Base-by-base conservation (phyloP, 1,284 basidiomycete species). In the Sanghuangporus weigelae region DNA sequence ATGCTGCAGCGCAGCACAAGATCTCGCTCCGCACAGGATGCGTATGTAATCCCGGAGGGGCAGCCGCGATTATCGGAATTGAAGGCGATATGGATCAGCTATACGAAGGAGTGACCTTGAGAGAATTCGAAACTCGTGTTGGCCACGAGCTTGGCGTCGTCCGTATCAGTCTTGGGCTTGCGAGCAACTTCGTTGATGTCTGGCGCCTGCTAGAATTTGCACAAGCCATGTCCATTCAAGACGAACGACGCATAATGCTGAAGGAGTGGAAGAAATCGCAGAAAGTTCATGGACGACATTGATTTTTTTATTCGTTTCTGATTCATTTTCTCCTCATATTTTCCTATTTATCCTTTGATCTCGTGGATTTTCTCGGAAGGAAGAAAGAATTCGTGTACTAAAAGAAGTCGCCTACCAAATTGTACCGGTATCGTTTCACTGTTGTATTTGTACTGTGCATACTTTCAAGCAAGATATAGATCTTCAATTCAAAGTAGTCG, bases 41-140 rank as follows among this genome's bases (percentile, higher is more conserved):
- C 71, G 87, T 93, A 81, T 93, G 92, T 70, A 93, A 93, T 67
- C 89, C 91, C 4, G 91, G 91, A 7, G 90, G 85, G 11, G 88
- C 89, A 0, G 85, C 89, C 0, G 81, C 85, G 2, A 76, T 91
- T 5, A 79, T 92, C 2, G 87, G 85, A 0, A 81, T 92, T 39
- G 75, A 84, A 63, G 78, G 81, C n/a, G 79, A 85, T 64, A 92
- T 92, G 89, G 75, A 77, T n/a, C 73, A 72, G 14, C 77, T 91
- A 0, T 83, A 81, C 64, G 75, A 79, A 1, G 85, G 86, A 5
- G 80, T 84, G 35, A 87, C 83, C 4, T 78, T 88, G 55, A 75
- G 76, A 50, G 84, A 85, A 42, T 84, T 91, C 68, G 86, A 91
- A 72, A 71, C 73, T 23, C 73, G 73, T 19, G 83, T 89, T 49